Conservation (phyloP, 768 basidiomycete genomes). For the Xanthoconium stramineum region DNA sequence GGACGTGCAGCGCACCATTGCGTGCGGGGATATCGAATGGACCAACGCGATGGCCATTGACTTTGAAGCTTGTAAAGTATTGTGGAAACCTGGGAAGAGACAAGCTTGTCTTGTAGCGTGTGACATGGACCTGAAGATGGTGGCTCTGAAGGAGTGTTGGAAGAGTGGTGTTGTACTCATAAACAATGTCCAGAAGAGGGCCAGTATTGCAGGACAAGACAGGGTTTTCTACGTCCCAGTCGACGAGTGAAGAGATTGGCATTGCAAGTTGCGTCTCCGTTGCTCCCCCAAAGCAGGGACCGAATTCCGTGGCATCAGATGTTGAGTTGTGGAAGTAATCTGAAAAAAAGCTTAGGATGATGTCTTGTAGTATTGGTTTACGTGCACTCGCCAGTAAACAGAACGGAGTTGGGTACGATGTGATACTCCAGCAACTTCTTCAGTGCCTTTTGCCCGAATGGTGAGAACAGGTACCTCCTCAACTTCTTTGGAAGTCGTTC, state of each 20-base stretch:
- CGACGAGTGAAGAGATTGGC: background rate
- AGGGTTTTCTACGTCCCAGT: background rate
- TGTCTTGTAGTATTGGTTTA: background rate
- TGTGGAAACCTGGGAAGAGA: background rate
- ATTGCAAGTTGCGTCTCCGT: background rate
- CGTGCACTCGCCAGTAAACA: constrained; percentile 8
- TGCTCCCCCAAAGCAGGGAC: background rate
- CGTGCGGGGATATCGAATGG: constrained; percentile 13
- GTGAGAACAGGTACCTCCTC: constrained; percentile 10
- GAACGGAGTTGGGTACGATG: constrained; percentile 4
- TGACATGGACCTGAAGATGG: constrained; percentile 1
- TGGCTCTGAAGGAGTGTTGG: constrained; percentile 13
- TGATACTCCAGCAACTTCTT: constrained; percentile 14
- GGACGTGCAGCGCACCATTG: constrained; percentile 13
- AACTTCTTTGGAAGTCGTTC: constrained; percentile 7
- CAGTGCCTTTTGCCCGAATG: constrained; percentile 11
- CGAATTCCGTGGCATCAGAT: background rate
- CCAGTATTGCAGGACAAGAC: background rate
- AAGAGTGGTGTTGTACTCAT: constrained; percentile 9
- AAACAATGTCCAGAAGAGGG: constrained; percentile 4
- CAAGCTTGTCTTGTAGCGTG: constrained; percentile 10
- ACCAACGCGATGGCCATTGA: constrained; percentile 5
- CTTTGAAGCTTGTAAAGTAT: constrained; percentile 11
- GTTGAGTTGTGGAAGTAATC: constrained; percentile 13
- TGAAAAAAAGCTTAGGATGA: background rate